Percentiles rank a stretch among this genome's conserved stretches.
Conservation (phyloP, 2,329 filamentous ascomycete genomes). For the Mariannaea sp. region DNA sequence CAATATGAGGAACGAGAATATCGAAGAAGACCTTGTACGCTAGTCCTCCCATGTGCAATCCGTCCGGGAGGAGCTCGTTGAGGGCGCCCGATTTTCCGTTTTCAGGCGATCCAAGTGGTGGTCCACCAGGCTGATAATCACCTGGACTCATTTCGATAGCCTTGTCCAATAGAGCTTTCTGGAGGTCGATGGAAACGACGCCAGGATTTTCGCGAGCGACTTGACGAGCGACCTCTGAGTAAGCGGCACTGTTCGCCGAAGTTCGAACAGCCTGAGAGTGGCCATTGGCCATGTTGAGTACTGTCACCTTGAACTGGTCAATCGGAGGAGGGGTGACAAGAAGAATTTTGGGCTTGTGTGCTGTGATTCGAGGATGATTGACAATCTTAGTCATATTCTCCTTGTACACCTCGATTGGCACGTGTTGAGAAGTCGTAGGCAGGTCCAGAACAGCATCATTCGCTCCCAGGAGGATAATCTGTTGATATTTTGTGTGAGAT, state of each 20-base stretch:
- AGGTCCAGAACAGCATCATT: conserved; percentile 81
- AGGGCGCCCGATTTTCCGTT: conserved; percentile 57
- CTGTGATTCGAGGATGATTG: conserved; percentile 69
- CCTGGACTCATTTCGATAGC: conserved; percentile 62
- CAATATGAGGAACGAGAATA: conserved; percentile 54
- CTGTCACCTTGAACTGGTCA: conserved; percentile 71
- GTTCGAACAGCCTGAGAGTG: conserved; percentile 50
- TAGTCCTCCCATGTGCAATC: conserved; percentile 60
- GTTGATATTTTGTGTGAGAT: conserved; percentile 27
- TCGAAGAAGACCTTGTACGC: conserved; percentile 60
- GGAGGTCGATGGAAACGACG: conserved; percentile 77
- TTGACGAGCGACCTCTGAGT: conserved; percentile 64
- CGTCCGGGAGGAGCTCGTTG: conserved; percentile 59
- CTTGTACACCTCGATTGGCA: conserved; percentile 76
- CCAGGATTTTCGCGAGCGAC: conserved; percentile 72
- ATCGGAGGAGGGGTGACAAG: conserved; percentile 83
- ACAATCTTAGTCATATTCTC: conserved; percentile 74
- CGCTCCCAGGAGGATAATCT: conserved; percentile 84
- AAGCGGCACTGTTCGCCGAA: conserved; percentile 55
- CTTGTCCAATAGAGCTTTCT: conserved; percentile 75
- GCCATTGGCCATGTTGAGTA: conserved; percentile 53
- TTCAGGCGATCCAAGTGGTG: conserved; percentile 55
- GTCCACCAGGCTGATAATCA: conserved; percentile 58
- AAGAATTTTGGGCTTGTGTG: conserved; percentile 74
- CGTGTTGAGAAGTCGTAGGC: conserved; percentile 69